phyloP scores from a whole-genome alignment of 805 yeast species.

The Scheffersomyces ergatensis region DNA sequence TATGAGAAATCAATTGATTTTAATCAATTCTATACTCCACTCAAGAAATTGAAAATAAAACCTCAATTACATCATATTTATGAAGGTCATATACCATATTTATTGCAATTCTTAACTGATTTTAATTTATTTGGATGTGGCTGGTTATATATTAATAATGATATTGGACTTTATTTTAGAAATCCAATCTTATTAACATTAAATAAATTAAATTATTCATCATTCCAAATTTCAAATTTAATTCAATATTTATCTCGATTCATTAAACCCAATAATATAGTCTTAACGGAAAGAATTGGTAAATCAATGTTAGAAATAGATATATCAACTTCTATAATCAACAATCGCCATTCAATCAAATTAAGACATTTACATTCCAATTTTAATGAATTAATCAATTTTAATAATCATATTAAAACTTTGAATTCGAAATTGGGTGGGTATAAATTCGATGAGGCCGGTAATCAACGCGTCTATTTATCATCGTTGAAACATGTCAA shows the following conservation, averaged over 20 bases:
- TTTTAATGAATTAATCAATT: conserved; percentile 36
- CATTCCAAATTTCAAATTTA: conserved; percentile 5
- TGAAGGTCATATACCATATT: conserved; percentile 80
- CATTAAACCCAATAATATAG: conserved; percentile 25
- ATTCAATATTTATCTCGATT: conserved; percentile 4
- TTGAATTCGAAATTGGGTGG: conserved; percentile 2
- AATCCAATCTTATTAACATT: conserved; percentile 42
- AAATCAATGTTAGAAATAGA: conserved; percentile 72
- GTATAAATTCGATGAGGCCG: conserved; percentile 6
- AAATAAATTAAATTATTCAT: conserved; percentile 13
- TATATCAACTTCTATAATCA: conserved; percentile 55
- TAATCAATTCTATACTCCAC: neutral
- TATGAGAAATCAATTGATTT: conserved; percentile 17
- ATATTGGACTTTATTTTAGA: conserved; percentile 46
- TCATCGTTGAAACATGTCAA: conserved; percentile 55
- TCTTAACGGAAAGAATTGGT: conserved; percentile 48
- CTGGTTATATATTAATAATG: conserved; percentile 52
- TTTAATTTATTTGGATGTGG: conserved; percentile 83
- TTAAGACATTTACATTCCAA: conserved; percentile 51
- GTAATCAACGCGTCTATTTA: conserved; percentile 25
- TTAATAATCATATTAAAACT: conserved; percentile 1
- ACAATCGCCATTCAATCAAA: conserved; percentile 47
- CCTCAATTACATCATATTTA: conserved; percentile 23
- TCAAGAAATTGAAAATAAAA: too few species aligned
- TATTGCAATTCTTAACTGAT: conserved; percentile 77